These are phyloP conservation scores for Aspergillus uvarum DNA, from an alignment of 2,329 filamentous ascomycete genomes.

Conservation along the genomic window DNA sequence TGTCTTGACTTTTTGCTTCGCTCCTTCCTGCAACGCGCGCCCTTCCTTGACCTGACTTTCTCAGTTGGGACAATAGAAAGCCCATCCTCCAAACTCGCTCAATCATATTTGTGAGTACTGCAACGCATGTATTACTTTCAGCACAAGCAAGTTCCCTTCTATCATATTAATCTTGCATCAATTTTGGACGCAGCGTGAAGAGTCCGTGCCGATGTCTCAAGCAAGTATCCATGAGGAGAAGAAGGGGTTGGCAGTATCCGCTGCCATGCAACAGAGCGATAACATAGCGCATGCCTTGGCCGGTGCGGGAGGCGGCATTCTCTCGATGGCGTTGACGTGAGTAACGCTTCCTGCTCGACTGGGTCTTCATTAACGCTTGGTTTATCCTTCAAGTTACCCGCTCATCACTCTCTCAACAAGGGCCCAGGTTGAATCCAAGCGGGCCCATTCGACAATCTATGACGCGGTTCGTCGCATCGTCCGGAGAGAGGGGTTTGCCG, in stretches of 20 bases:
- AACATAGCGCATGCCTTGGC: slow-evolving; percentile 95
- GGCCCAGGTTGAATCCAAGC: slow-evolving; percentile 95
- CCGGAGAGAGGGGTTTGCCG: slow-evolving; percentile 82
- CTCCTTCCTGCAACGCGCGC: background rate
- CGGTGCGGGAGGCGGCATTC: slow-evolving; percentile 85
- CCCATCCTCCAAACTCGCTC: background rate
- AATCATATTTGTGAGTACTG: background rate
- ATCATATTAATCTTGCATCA: background rate
- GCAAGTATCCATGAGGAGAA: slow-evolving; percentile 38
- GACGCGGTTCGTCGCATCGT: slow-evolving; percentile 83
- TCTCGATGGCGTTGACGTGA: slow-evolving; percentile 95
- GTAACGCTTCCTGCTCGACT: slow-evolving; percentile 1
- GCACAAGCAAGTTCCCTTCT: background rate
- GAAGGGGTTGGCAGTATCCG: slow-evolving; percentile 52
- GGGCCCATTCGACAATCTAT: slow-evolving; percentile 79
- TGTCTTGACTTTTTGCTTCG: background rate
- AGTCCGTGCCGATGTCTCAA: slow-evolving; percentile 38
- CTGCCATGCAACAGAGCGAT: slow-evolving; percentile 80
- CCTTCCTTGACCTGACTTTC: too few relatives aligned
- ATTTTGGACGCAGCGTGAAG: background rate
- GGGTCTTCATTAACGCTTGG: slow-evolving; percentile 10
- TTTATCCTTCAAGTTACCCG: slow-evolving; percentile 67
- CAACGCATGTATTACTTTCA: background rate
- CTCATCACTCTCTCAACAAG: slow-evolving; percentile 96
- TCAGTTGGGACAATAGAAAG: background rate